phyloP scores from a whole-genome alignment of 345 rosid genomes.

The Theobroma cacao region DNA sequence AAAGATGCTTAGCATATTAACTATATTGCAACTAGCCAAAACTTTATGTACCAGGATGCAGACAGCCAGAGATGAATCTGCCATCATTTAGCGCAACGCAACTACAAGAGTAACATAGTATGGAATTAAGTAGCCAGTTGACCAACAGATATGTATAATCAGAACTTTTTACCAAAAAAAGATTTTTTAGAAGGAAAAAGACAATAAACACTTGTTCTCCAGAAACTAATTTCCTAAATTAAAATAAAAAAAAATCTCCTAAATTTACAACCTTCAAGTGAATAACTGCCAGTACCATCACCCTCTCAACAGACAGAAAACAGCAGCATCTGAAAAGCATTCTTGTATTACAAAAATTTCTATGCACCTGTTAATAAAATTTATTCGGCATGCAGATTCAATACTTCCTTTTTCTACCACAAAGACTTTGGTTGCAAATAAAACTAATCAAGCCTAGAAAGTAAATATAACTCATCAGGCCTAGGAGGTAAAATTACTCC shows the following conservation, averaged over 20 bases:
- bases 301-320: not conserved
- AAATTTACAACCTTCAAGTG: not conserved
- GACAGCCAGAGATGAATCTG: not conserved
- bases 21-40: not conserved
- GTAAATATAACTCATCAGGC: not conserved
- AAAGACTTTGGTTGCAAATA: not conserved
- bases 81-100: not conserved
- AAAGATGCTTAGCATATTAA: not conserved
- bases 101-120: not conserved
- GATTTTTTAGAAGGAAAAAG: not conserved
- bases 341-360: not conserved
- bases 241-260: too few relatives aligned
- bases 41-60: not conserved
- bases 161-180: not conserved
- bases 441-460: not conserved
- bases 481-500: not conserved
- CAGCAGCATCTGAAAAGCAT: not conserved
- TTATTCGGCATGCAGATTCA: not conserved
- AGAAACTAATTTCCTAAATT: too few relatives aligned
- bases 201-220: not conserved
- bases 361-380: not conserved
- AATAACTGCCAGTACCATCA: not conserved
- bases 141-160: not conserved
- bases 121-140: not conserved
- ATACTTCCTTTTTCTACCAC: not conserved